Evolutionary conservation across 208 protist genomes (phyloP), one percentile per base, ranked within the genome.

Genomic region (Spironucleus salmonicida): DNA sequence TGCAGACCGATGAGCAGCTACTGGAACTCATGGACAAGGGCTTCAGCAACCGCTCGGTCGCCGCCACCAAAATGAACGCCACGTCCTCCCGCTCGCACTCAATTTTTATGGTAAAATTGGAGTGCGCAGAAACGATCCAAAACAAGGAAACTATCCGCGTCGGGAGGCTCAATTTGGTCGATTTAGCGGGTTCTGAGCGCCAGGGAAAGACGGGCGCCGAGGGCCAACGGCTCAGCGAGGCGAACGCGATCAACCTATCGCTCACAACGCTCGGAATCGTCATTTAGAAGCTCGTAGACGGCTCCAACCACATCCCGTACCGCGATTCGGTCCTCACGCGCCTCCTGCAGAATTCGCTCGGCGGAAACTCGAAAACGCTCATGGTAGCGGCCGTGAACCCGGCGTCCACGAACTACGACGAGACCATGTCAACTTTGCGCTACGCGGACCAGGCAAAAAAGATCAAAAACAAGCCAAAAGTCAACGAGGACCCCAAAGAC

Each of bases 271-370:
- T 86, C 0, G 80, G 80, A 26, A 77, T 49, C 23, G 68, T 78
- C 35, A 86, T 86, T n/a, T 49, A 62, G 26, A 58, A 61, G 30
- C 71, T 86, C 13, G 78, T 78, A 4, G 30, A 23, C 32, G 49
- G 62, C 26, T 32, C 53, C 38, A 19, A 41, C 1, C 82, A 85
- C 41, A 76, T 85, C 27, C 82, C 82, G 1, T 83, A 83, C 49
- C 53, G 81, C 2, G 79, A 86, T n/a, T 74, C 40, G 30, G 84
- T 84, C 38, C 59, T 86, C 1, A 86, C 83, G 23, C 0, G 81
- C 23, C 45, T 86, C 1, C 38, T 86, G 27, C 81, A 87, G 58
- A 81, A 85, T 53, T 87, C 84, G 27, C 66, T 87, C 0, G 82
- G 82, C 57, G 84, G 84, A 40, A 85, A 86, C 40, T 38, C 80